A percentile compares a stretch with the other conserved stretches of the same genome.
These are phyloP conservation scores for Penicillium sp. DNA, from an alignment of 2,329 filamentous ascomycete genomes.

Conservation along the genomic window DNA sequence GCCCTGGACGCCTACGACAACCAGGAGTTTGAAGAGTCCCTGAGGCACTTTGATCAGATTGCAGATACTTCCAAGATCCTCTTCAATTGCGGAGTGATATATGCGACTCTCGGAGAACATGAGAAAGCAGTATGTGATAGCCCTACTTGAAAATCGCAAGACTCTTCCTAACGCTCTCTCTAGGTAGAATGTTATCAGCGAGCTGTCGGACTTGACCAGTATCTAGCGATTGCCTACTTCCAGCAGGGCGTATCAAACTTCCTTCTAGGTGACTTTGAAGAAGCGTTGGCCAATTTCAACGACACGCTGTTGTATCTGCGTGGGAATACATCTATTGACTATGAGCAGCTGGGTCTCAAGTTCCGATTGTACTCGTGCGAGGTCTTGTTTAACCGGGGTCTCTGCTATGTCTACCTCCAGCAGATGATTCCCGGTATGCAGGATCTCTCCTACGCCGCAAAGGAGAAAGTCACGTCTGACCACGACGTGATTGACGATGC, in stretches of 20 bases:
- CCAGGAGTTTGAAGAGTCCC: slow-evolving; percentile 91
- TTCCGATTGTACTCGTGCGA: slow-evolving; percentile 98
- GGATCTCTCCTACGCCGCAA: slow-evolving; percentile 85
- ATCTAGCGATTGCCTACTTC: slow-evolving; percentile 96
- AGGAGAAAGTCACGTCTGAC: slow-evolving; percentile 94
- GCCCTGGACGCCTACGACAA: slow-evolving; percentile 92
- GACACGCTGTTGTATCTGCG: slow-evolving; percentile 92
- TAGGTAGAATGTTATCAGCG: slow-evolving; percentile 95
- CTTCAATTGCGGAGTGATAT: slow-evolving; percentile 97
- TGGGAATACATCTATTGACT: slow-evolving; percentile 97
- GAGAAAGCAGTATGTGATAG: slow-evolving; percentile 76
- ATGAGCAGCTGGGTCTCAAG: slow-evolving; percentile 89
- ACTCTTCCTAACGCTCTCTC: slow-evolving; percentile 15
- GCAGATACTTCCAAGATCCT: slow-evolving; percentile 96
- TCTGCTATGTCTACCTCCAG: slow-evolving; percentile 96
- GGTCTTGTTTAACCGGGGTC: slow-evolving; percentile 92
- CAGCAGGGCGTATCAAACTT: slow-evolving; percentile 99
- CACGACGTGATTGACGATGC: slow-evolving; percentile 98
- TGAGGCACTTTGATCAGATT: slow-evolving; percentile 82
- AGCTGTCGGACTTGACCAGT: slow-evolving; percentile 86
- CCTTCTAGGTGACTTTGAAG: slow-evolving; percentile 92
- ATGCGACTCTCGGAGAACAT: slow-evolving; percentile 94
- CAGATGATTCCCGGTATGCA: slow-evolving; percentile 88
- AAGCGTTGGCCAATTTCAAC: slow-evolving; percentile 97
- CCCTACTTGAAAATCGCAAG: too few species aligned